phyloP scores from a whole-genome alignment of 2,329 filamentous ascomycete genomes.

The Cadophora sp. region DNA sequence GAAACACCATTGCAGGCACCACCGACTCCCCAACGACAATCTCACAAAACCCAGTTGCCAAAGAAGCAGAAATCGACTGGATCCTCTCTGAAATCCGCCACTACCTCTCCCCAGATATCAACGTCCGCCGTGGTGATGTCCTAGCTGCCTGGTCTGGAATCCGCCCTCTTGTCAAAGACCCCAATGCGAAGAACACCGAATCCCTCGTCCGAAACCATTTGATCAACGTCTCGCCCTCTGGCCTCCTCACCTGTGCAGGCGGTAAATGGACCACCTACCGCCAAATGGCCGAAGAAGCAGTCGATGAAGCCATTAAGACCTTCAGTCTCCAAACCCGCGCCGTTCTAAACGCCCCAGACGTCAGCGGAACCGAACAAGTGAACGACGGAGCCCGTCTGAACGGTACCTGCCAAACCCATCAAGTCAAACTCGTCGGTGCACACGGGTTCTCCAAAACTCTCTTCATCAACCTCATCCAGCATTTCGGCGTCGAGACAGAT shows the following conservation, averaged over 20 bases:
- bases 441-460: constrained; percentile 90
- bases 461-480: constrained; percentile 94
- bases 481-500: constrained; percentile 90
- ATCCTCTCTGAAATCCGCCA: constrained; percentile 83
- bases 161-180: constrained; percentile 83
- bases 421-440: constrained; percentile 80
- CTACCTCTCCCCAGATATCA: constrained; percentile 85
- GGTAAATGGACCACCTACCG: constrained; percentile 95
- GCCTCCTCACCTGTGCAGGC: constrained; percentile 83
- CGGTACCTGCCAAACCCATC: constrained; percentile 83
- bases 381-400: constrained; percentile 75
- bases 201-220: constrained; percentile 88
- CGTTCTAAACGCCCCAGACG: constrained; percentile 65
- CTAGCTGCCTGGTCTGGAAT: constrained; percentile 91
- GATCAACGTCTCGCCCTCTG: constrained; percentile 78
- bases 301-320: constrained; percentile 77
- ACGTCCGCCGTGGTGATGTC: constrained; percentile 84
- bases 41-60: constrained; percentile 74
- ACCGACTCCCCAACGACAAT: constrained; percentile 81
- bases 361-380: constrained; percentile 72
- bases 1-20: constrained; percentile 89
- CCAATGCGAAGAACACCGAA: constrained; percentile 84
- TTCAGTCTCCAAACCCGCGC: constrained; percentile 68
- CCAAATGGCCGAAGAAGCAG: constrained; percentile 90
- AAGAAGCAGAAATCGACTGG: constrained; percentile 87